phyloP scores from a whole-genome alignment of 179 eudicot genomes.

The Beta lomatogona region DNA sequence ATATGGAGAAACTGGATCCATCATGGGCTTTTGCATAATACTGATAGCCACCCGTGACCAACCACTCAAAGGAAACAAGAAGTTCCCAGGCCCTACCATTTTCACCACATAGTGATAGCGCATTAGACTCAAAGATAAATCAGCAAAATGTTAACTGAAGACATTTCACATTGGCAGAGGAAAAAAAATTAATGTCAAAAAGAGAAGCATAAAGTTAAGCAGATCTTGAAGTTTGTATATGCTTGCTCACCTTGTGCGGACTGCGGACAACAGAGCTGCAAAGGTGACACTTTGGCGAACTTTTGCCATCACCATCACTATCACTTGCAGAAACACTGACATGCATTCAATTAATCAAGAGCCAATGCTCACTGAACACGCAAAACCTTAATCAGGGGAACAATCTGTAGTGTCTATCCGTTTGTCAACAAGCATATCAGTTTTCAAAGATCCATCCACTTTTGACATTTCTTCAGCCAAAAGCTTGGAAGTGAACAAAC shows the following conservation, averaged over 20 bases:
- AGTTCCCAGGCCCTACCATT: constrained; percentile 2
- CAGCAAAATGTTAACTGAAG: neutral
- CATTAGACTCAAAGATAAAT: neutral
- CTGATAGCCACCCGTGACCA: neutral
- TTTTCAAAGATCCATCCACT: constrained; percentile 34
- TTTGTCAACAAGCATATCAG: constrained; percentile 33
- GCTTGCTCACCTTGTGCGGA: constrained; percentile 1
- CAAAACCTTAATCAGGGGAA: constrained; percentile 24
- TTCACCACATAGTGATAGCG: neutral
- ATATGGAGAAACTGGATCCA: neutral
- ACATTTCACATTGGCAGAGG: neutral
- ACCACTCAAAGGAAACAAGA: neutral
- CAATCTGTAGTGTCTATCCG: constrained; percentile 19
- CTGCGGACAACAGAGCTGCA: neutral
- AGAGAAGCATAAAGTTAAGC: neutral
- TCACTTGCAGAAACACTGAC: constrained; percentile 10
- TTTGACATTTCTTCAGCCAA: constrained; percentile 59
- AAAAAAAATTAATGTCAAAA: neutral
- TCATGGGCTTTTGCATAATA: neutral
- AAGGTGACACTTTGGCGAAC: neutral
- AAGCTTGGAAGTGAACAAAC: constrained; percentile 42
- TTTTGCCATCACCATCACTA: neutral
- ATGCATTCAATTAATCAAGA: neutral
- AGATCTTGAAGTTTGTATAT: neutral
- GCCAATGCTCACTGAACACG: neutral